Conservation (phyloP, 352 stramenopile genomes). For the Phytophthora melonis region DNA sequence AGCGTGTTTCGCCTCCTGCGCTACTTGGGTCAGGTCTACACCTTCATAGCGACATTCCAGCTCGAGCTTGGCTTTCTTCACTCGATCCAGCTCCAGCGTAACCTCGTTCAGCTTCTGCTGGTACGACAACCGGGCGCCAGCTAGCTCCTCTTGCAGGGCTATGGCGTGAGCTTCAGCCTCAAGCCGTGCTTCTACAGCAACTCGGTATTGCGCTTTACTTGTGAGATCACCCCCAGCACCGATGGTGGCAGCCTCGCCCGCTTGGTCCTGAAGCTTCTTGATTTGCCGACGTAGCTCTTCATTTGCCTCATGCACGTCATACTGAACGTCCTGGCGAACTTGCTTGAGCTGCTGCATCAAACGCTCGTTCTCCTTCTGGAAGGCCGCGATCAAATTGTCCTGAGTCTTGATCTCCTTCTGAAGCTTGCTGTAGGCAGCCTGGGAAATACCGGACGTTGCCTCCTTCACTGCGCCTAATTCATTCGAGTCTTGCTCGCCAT, state of each 20-base stretch:
- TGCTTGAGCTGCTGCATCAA: conserved; percentile 84
- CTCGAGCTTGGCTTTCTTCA: conserved; percentile 86
- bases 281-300: conserved; percentile 64
- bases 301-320: conserved; percentile 83
- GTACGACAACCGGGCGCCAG: conserved; percentile 39
- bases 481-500: conserved; percentile 2
- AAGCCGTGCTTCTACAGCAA: conserved; percentile 70
- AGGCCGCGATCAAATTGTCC: conserved; percentile 80
- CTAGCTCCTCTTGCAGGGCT: conserved; percentile 71
- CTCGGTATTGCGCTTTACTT: conserved; percentile 56
- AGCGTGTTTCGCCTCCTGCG: conserved; percentile 60
- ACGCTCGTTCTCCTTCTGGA: conserved; percentile 86
- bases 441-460: conserved; percentile 5
- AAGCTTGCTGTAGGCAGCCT: conserved; percentile 35
- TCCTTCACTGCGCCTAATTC: background rate
- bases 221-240: conserved; percentile 31
- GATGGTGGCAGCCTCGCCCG: conserved; percentile 24
- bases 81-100: conserved; percentile 72
- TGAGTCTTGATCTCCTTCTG: conserved; percentile 79
- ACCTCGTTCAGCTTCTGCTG: conserved; percentile 73
- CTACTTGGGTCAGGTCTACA: conserved; percentile 67
- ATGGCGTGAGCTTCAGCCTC: conserved; percentile 64
- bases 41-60: conserved; percentile 84
- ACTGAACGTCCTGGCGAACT: conserved; percentile 65
- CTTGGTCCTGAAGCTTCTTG: conserved; percentile 46